These are phyloP conservation scores for Cladosporium velox DNA, from an alignment of 2,329 filamentous ascomycete genomes.

Conservation along the genomic window DNA sequence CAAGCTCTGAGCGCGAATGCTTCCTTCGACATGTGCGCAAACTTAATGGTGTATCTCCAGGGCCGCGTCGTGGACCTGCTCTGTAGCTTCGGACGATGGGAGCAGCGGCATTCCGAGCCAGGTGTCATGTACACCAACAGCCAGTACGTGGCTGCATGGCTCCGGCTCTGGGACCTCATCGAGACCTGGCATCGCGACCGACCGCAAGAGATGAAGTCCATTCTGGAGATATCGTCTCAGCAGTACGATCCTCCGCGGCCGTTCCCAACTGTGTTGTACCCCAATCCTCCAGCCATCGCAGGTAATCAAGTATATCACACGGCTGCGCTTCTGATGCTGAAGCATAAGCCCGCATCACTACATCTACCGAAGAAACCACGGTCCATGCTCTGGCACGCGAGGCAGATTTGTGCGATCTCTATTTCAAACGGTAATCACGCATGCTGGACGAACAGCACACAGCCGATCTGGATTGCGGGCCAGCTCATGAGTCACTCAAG, in stretches of 20 bases:
- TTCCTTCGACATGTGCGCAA: constrained; percentile 59
- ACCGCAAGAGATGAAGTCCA: constrained; percentile 37
- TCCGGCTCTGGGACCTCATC: constrained; percentile 37
- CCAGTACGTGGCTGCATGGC: constrained; percentile 32
- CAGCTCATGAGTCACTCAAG: constrained; percentile 49
- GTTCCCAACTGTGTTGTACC: constrained; percentile 50
- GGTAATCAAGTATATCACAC: constrained; percentile 60
- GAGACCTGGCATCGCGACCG: constrained; percentile 38
- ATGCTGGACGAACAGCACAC: constrained; percentile 49
- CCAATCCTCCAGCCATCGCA: constrained; percentile 46
- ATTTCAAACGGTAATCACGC: constrained; percentile 49
- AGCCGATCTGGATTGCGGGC: constrained; percentile 52
- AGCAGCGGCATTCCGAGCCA: constrained; percentile 31
- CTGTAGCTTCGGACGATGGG: constrained; percentile 35
- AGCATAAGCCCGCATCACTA: constrained; percentile 47
- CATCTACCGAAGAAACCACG: constrained; percentile 36
- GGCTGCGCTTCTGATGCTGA: constrained; percentile 55
- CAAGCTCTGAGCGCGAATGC: constrained; percentile 38
- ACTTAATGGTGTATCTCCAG: constrained; percentile 60
- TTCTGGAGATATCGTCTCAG: constrained; percentile 36
- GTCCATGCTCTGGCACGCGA: constrained; percentile 51
- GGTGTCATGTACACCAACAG: constrained; percentile 32
- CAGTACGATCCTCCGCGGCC: constrained; percentile 27
- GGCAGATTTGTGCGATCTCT: constrained; percentile 51
- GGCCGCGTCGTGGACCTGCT: constrained; percentile 46